Evolutionary conservation across 306 rosid genomes (phyloP), one percentile per base, ranked within the genome.

Genomic region (Dryas drummondii): DNA sequence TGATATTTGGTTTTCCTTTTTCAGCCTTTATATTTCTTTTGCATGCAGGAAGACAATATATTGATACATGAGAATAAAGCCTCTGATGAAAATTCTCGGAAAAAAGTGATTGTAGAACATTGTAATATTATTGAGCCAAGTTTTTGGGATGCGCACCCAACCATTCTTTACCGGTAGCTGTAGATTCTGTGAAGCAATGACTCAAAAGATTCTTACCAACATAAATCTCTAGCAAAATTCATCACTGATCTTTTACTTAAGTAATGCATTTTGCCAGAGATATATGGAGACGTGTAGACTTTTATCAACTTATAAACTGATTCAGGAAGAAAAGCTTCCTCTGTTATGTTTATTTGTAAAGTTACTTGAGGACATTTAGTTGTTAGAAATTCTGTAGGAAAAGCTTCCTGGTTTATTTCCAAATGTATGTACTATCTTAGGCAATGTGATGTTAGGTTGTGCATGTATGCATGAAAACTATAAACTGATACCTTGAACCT

Each of bases 61-160:
- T 48, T 41, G 75, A 32, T 69, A 44, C 72, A 78, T 17, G 84
- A 81, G 69, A 83, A 72, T 53, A 77, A 75, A 68, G 53, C 67
- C 66, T 71, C 80, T 48, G 14, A 8, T 55, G 85, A 46, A 37
- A 73, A 62, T 66, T 70, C 41, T 71, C 66, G 75, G 78, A 87
- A 72, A 49, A 72, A 70, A 52, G 87, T 87, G 56, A 54, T 66
- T 42, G 78, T 90, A 52, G 78, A 63, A 44, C 89, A 89, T 80
- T 79, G 83, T 56, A 85, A 91, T 60, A 91, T 91, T 78, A 91
- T 91, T 64, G 87, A 83, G 26, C 77, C 85, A 48, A 49, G 78
- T 76, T 91, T 91, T 80, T 89, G 97, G 97, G 70, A 66, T 53
- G 83, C 78, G 16, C 88, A 83, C 78, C 86, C 88, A n/a, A 45